Conservation (phyloP, 441 rosid genomes). For the Corymbia calophylla region DNA sequence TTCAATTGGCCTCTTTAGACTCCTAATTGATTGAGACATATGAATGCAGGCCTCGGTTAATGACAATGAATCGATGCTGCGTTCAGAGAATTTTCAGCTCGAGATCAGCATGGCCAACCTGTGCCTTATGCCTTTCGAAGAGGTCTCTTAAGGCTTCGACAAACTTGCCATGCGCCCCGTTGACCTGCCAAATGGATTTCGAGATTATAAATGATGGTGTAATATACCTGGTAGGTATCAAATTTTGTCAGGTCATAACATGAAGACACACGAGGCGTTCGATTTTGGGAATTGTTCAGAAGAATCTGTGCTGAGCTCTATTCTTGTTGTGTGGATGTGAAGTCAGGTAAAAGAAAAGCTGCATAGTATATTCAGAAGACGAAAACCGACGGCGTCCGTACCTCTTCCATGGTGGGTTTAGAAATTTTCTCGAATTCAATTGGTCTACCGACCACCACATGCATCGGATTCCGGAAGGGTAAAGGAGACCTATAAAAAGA, state of each 20-base stretch:
- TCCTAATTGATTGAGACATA: background rate
- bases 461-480: background rate
- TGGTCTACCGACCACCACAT: constrained; percentile 5
- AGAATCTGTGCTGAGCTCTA: background rate
- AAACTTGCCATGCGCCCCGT: constrained; percentile 32
- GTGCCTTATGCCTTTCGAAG: constrained; percentile 41
- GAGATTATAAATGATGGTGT: background rate
- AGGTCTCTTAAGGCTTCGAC: constrained; percentile 47
- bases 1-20: background rate
- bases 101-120: constrained; percentile 37
- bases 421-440: background rate
- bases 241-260: background rate
- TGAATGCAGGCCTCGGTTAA: background rate
- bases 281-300: background rate
- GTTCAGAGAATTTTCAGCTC: constrained; percentile 40
- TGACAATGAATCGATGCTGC: background rate
- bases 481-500: background rate
- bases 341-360: background rate
- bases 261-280: background rate
- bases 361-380: background rate
- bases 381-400: constrained; percentile 3
- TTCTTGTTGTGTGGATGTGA: background rate
- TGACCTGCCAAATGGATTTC: constrained; percentile 19
- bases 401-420: constrained; percentile 3
- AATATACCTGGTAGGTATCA: background rate